Percentiles rank a stretch among this genome's conserved stretches.
Conservation (phyloP, 805 yeast genomes). For the Zygosaccharomyces kombuchaensis region DNA sequence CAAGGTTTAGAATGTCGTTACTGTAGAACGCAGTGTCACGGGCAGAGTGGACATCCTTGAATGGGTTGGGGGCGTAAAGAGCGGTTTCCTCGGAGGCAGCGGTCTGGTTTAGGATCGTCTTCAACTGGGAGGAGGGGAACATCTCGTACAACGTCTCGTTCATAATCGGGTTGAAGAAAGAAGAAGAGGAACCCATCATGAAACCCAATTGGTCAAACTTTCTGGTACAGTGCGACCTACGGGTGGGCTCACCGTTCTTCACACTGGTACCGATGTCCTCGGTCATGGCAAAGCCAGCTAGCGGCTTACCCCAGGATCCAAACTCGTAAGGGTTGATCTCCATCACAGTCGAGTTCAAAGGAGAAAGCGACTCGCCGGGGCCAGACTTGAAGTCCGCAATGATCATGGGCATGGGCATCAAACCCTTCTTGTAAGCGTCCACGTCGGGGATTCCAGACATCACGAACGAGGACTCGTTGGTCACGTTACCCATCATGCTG, state of each 20-base stretch:
- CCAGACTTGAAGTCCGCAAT: constrained; percentile 58
- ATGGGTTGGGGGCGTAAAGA: constrained; percentile 70
- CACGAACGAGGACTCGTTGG: constrained; percentile 59
- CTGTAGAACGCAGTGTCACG: constrained; percentile 29
- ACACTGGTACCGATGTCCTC: constrained; percentile 68
- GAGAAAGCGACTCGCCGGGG: constrained; percentile 53
- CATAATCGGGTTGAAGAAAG: constrained; percentile 62
- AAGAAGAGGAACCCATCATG: constrained; percentile 76
- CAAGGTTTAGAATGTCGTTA: constrained; percentile 46
- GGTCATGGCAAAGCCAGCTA: constrained; percentile 59
- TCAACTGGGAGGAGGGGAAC: constrained; percentile 31
- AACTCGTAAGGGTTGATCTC: constrained; percentile 64
- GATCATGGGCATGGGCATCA: constrained; percentile 70
- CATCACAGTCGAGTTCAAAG: constrained; percentile 64
- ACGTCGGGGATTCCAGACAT: constrained; percentile 55
- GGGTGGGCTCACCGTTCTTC: constrained; percentile 52
- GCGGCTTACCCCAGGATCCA: constrained; percentile 85
- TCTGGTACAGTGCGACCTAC: constrained; percentile 46
- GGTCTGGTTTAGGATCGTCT: constrained; percentile 37
- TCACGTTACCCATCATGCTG: constrained; percentile 60
- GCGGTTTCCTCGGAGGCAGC: constrained; percentile 58
- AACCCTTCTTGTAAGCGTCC: constrained; percentile 54
- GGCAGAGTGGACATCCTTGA: constrained; percentile 40
- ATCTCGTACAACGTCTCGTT: constrained; percentile 42
- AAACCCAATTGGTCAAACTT: constrained; percentile 83